Evolutionary conservation across 305 asterid genomes (phyloP).

Genomic region (Striga hermonthica): DNA sequence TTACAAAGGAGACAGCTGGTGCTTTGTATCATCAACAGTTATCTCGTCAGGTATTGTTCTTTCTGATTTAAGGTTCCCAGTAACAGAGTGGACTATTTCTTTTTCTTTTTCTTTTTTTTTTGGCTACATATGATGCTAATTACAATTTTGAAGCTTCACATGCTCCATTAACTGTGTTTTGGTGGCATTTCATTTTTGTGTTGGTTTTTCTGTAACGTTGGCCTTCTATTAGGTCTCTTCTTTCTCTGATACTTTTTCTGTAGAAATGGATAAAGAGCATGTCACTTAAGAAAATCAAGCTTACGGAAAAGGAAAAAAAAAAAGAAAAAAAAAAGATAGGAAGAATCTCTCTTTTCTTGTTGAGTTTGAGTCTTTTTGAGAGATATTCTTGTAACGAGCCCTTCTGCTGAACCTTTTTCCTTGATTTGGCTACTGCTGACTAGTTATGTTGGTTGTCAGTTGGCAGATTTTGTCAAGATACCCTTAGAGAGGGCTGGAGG

Average conservation of each 20-base stretch:
- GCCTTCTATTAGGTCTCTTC: too few relatives aligned
- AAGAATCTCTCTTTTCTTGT: conserved; percentile 16
- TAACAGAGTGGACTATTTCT: not conserved
- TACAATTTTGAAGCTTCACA: not conserved
- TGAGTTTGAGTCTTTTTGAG: not conserved
- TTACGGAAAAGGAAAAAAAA: not conserved
- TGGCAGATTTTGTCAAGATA: conserved; percentile 88
- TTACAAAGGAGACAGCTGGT: conserved; percentile 95
- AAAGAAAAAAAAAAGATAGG: conserved; percentile 8
- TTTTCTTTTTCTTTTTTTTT: not conserved
- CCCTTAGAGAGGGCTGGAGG: conserved; percentile 95
- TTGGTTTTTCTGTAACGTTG: too few relatives aligned
- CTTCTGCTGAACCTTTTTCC: conserved; percentile 22
- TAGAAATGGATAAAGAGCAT: too few relatives aligned
- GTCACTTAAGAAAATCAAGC: too few relatives aligned
- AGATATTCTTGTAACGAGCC: not conserved
- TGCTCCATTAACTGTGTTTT: too few relatives aligned
- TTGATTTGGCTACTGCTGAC: conserved; percentile 25
- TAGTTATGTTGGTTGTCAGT: conserved; percentile 43
- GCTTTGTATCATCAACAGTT: conserved; percentile 96
- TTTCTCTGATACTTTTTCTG: too few relatives aligned
- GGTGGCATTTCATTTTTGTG: too few relatives aligned
- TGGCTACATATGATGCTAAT: conserved; percentile 4
- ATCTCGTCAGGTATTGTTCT: conserved; percentile 74
- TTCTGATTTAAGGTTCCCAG: not conserved